These are phyloP conservation scores for Tritrichomonas foetus DNA, from an alignment of 208 protist genomes.

Conservation along the genomic window DNA sequence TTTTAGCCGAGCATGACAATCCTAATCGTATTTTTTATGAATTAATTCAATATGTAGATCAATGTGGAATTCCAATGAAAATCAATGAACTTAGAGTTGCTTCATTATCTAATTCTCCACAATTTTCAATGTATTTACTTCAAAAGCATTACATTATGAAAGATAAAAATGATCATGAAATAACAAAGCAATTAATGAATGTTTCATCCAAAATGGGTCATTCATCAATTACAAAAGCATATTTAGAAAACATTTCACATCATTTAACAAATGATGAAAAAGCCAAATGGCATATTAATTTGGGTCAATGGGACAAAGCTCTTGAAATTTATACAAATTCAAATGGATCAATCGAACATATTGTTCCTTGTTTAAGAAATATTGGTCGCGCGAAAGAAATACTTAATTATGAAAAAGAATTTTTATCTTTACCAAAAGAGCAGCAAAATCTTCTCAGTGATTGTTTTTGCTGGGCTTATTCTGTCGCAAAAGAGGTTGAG, in stretches of 20 bases:
- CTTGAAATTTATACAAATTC: background rate
- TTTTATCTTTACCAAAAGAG: background rate
- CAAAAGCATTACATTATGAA: background rate
- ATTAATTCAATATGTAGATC: background rate
- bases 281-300: background rate
- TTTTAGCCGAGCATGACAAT: background rate
- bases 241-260: background rate
- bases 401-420: background rate
- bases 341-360: no score
- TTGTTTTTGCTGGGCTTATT: slow-evolving; percentile 7
- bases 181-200: background rate
- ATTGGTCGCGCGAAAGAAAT: background rate
- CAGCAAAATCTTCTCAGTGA: background rate
- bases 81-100: background rate
- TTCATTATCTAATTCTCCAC: background rate
- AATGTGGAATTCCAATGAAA: background rate
- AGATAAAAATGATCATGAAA: background rate
- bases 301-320: slow-evolving; percentile 2
- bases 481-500: no score
- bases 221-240: no score
- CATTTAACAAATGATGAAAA: background rate
- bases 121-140: background rate
- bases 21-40: background rate
- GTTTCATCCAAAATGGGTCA: background rate
- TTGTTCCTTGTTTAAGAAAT: background rate